A percentile compares a stretch with the other conserved stretches of the same genome.
Conservation (phyloP, 2,329 filamentous ascomycete genomes). For the Teratosphaeria epicoccoides region DNA sequence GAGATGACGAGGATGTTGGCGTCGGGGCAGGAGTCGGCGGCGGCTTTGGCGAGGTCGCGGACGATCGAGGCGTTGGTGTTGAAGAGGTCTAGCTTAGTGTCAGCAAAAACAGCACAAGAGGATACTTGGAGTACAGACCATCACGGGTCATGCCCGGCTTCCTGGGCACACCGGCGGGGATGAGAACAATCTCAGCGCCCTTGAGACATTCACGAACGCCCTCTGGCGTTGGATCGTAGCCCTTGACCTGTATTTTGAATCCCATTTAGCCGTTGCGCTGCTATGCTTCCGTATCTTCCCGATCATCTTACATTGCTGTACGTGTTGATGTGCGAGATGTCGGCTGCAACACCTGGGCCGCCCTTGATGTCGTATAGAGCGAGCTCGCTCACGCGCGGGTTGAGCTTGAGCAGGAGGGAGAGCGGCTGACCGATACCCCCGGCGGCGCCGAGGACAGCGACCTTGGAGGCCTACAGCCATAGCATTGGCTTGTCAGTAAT, state of each 20-base stretch:
- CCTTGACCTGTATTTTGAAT: conserved; percentile 53
- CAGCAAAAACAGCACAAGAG: not conserved
- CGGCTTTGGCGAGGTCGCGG: conserved; percentile 92
- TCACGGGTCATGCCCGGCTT: conserved; percentile 99
- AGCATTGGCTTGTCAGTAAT: not conserved
- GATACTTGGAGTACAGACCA: conserved; percentile 37
- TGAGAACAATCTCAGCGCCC: conserved; percentile 86
- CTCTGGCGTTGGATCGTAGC: conserved; percentile 64
- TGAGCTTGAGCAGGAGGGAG: conserved; percentile 96
- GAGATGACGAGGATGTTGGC: conserved; percentile 96
- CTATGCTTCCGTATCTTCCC: not conserved
- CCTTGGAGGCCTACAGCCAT: conserved; percentile 72
- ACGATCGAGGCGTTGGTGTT: conserved; percentile 99
- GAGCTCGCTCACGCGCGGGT: conserved; percentile 86
- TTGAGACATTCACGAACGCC: conserved; percentile 68
- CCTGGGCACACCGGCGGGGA: conserved; percentile 95
- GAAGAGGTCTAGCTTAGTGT: conserved; percentile 64
- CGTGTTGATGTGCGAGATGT: conserved; percentile 98
- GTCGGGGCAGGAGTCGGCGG: conserved; percentile 75
- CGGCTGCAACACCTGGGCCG: conserved; percentile 91
- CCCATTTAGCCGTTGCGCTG: conserved; percentile 8
- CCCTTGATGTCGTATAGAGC: conserved; percentile 96
- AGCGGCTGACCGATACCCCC: conserved; percentile 98
- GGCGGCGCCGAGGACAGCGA: conserved; percentile 89
- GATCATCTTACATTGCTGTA: conserved; percentile 56